Evolutionary conservation across 805 yeast species (phyloP), one percentile per base, ranked within the genome.

Genomic region (Saccharomycopsis capsularis): DNA sequence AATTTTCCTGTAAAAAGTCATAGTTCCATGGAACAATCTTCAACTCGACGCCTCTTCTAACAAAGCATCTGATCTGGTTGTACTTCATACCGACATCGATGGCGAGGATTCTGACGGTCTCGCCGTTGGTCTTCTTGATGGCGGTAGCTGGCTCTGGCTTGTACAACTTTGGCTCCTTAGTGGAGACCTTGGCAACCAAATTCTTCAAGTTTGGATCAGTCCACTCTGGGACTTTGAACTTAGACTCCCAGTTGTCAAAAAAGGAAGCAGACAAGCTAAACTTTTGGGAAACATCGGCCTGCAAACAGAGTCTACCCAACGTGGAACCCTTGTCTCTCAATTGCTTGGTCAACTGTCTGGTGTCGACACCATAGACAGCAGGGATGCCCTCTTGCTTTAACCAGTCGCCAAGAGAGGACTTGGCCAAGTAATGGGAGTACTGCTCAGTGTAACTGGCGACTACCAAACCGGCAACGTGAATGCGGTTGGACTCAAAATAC

Each of bases 11-110:
- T 54, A 85, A 71, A 66, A 85, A 82, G 67, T 89, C 95, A 63
- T 89, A 81, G 65, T 93, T 82, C 90, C 91, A 91, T 53, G 99
- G 98, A 42, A 93, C 97, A 48, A 93, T 97, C 63, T 81, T 78
- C 58, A 93, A 74, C 70, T 95, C 97, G 46, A 93, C 96, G 66
- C 99, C 99, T 63, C 99, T 83, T 64, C 81, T 79, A 51, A 93
- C 88, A 57, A 93, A 91, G 68, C 99, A 93, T 68, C 99, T 84
- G 63, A 93, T 87, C 73, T 93, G 99, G 70, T 93, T 93, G 73
- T 74, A 91, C 70, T 93, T 93, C 87, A 93, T 86, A 76, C 99
- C 99, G 50, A 90, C 96, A 68, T 93, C 99, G 55, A 93, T 74
- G 21, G 96, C 96, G 35, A 93, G 68, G 56, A 93, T 85, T 67